Evolutionary conservation across 108 stramenopile species (phyloP), one percentile per base, ranked within the genome.

Genomic region (Cyclotella atomus): DNA sequence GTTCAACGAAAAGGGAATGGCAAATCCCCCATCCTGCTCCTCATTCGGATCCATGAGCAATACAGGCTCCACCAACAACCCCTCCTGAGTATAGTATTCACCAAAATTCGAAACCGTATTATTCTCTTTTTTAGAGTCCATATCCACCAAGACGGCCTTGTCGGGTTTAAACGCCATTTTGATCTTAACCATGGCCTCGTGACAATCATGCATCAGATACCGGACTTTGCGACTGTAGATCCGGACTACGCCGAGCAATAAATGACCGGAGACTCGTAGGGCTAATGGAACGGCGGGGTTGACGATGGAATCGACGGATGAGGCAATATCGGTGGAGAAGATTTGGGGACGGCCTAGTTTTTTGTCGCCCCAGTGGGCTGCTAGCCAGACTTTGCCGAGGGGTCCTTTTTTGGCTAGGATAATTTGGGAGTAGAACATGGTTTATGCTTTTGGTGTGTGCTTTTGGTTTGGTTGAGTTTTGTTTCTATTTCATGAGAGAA

Each of bases 391-490:
- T 68, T 99, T 98, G 41, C 97, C 99, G 44, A 99, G 87, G 19
- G 98, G 98, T 6, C 97, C 99, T 77, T 98, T 98, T 81, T 98
- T 98, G 70, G 97, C 96, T 29, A 99, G 84, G 70, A 99, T 97
- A 54, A 95, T 93, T 91, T 97, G 96, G n/a, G 97, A 98, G 77
- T 99, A 99, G 68, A 99, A 99, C 99, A 99, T 99, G 60, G 60
- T 23, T 12, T 41, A 41, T 49, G n/a, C 38, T 10, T 10, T 19
- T 49, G n/a, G 10, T n/a, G 47, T 4, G 4, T 49, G n/a, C n/a
- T 17, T n/a, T 49, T 10, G 9, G 6, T 9, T 6, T 41, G 6
- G 12, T 41, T 41, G 12, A 41, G 6, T 41, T n/a, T 49, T 49
- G 47, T 49, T 49, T 12, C n/a, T 4, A 17, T n/a, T 10, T 4